A percentile compares a stretch with the other conserved stretches of the same genome.
Conservation (phyloP, 257 asterid genomes). For the Salvia hispanica region DNA sequence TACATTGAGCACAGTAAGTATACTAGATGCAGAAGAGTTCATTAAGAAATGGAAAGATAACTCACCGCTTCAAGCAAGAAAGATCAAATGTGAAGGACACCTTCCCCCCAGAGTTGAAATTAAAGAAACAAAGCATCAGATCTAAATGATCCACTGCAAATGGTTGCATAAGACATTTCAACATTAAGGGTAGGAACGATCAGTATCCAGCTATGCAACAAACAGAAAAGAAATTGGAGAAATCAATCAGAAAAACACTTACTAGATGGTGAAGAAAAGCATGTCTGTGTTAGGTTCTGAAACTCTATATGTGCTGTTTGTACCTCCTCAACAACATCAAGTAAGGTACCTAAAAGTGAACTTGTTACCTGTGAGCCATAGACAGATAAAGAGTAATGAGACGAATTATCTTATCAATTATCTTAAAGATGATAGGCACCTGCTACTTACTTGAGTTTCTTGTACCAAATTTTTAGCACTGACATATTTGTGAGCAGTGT, state of each 20-base stretch:
- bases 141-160: conserved; percentile 70
- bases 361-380: conserved; percentile 58
- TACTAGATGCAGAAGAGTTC: not conserved
- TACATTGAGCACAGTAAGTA: not conserved
- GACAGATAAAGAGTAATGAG: conserved; percentile 18
- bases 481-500: conserved; percentile 51
- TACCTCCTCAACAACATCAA: conserved; percentile 80
- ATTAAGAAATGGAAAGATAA: conserved; percentile 23
- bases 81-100: conserved; percentile 65
- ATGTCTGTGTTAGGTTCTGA: conserved; percentile 49
- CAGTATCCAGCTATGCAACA: not conserved
- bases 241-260: conserved; percentile 21
- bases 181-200: no score
- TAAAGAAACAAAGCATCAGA: conserved; percentile 62
- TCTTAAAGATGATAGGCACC: conserved; percentile 1
- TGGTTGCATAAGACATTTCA: not conserved
- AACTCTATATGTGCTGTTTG: conserved; percentile 63
- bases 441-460: conserved; percentile 69
- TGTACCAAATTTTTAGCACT: conserved; percentile 63
- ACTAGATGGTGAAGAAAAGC: conserved; percentile 65
- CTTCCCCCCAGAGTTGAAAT: conserved; percentile 55
- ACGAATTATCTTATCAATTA: not conserved
- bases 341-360: conserved; percentile 69
- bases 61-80: conserved; percentile 83
- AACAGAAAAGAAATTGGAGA: not conserved